Evolutionary conservation across 345 rosid species (phyloP), one percentile per base, ranked within the genome.

Genomic region (Eucalyptus dawsonii): DNA sequence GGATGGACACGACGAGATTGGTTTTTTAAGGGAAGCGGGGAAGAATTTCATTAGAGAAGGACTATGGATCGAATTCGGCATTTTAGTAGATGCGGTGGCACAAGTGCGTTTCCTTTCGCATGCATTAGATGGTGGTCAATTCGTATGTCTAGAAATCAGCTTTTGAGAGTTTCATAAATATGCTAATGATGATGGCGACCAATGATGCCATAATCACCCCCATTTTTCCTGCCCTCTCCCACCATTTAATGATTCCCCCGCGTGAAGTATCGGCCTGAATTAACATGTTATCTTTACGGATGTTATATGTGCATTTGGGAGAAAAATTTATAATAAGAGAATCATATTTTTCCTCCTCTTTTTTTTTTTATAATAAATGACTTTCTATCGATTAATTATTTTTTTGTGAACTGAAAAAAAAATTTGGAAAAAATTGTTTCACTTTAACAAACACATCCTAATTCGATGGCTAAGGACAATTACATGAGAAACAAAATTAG

Each of bases 381-480:
- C 14, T 27, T 11, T 27, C 4, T 1, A 1, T 60, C 4, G 1
- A 25, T 5, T 6, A 5, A 11, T 27, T 13, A 13, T 60, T 27
- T 60, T 60, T 6, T 12, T 27, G 15, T 6, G n/a, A 27, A 27
- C n/a, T 2, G 0, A 12, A 60, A 25, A 25, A 60, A 27, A 60
- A 1, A 12, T 56, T 56, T 24, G 13, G 27, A 56, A 56, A 56
- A 10, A 24, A 24, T 24, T 22, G 3, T 24, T 56, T 24, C 13
- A 2, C 14, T 56, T 6, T 6, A 27, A 12, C 31, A 60, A 60
- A 27, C 15, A 27, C 15, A 12, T 60, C 67, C 7, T 11, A 27
- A 27, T 60, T 27, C 4, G 8, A 60, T 60, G 67, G 67, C 67
- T 4, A 27, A 6, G 31, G 16, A 60, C 67, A 27, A 60, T 6